Base-by-base conservation (phyloP, 306 rosid genomes). In the Cicer chorassanicum region DNA sequence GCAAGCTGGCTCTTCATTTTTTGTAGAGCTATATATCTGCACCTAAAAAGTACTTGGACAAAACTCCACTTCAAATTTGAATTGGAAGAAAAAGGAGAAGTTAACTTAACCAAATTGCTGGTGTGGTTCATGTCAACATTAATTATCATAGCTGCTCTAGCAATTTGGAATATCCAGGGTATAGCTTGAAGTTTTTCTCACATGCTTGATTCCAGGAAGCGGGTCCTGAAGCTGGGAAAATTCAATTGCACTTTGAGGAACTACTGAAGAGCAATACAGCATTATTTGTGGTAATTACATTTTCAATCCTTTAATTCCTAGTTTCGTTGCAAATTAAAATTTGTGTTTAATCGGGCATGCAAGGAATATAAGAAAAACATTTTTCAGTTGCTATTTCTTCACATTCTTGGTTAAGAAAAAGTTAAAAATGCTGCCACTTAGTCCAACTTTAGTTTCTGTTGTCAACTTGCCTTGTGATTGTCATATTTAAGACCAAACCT, bases 241-340 rank as follows among this genome's bases (percentile, higher is more conserved):
- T 91, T 88, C 96, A 88, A 83, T 84, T 88, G 86, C 93, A 90
- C 84, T 94, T 94, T 73, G 97, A 91, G 90, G 95, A 94, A 55
- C 86, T 94, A 76, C 87, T 91, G 78, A 94, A 94, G 86, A 90
- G 97, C 88, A 94, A 91, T 83, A 94, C 97, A 24, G 86, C 94
- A 72, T 75, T 94, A 74, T 94, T 88, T 86, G 98, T 94, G 94
- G 98, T 88, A 93, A 82, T 59, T 74, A 16, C 82, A 38, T 55
- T 29, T 29, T 13, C 48, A 12, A 67, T 67, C 73, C 81, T 70
- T 67, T 29, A 45, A 12, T 59, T 12, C 24, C 48, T 7, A 15
- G 43, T 70, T 15, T 18, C 1, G 1, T 24, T 10, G 38, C 49
- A 69, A 69, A 50, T 15, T 69, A 15, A 69, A 10, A 7, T 34